Base-by-base conservation (phyloP, 495 filamentous ascomycete genomes). In the Hypoxylon perforatum region DNA sequence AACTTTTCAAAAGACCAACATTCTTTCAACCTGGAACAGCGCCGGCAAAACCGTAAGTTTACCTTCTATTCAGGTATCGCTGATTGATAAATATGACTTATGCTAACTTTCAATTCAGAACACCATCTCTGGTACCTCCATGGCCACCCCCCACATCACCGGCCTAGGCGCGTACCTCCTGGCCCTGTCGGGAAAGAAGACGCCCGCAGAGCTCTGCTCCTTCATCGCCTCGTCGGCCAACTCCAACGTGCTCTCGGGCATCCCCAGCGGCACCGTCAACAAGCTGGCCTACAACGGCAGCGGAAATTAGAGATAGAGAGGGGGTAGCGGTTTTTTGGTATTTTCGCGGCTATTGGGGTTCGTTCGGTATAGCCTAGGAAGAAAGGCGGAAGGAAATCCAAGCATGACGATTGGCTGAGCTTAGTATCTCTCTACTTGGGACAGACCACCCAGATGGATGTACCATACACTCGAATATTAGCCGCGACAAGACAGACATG, bases 91-190 rank as follows among this genome's bases (percentile, higher is more conserved):
- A n/a, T n/a, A n/a, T n/a, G n/a, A 49, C 28, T 46, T 33, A 8
- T 57, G 36, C 59, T 60, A 35, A 63, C 21, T 9, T 22, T 11
- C 15, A 22, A 62, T 65, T 12, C 77, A 82, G 72, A 87, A 88
- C 82, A 85, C 84, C 73, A 89, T 91, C 76, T 89, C 86, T 6
- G 90, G 89, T 33, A 92, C 90, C 14, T 84, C 80, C 19, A 88
- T 87, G 85, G 85, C 88, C 41, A 81, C 83, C 15, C 89, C 88
- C 28, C 89, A 91, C 65, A 79, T 91, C 67, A 76, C 81, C 15
- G 89, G 89, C 48, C 80, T 88, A 51, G 86, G 77, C 30, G 83
- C 86, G 44, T 90, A 90, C 75, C 77, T 90, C 25, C 81, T 87
- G 44, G 74, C 75, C 12, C 79, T 87, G 49, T 51, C 66, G 38